phyloP scores from a whole-genome alignment of 2,329 filamentous ascomycete genomes.

The Apiospora hydei region DNA sequence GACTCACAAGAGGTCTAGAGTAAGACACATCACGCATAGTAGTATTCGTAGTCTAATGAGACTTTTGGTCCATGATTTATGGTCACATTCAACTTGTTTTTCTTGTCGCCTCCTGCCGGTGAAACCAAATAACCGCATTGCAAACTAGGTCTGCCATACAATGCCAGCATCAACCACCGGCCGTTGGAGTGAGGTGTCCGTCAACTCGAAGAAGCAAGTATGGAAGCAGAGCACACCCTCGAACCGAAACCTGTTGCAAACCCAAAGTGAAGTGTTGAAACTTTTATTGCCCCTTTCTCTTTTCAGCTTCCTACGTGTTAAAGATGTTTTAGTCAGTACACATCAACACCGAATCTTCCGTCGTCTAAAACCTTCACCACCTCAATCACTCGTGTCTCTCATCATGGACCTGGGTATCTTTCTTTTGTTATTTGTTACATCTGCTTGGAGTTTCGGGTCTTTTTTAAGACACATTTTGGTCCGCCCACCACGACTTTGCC shows the following conservation, averaged over 20 bases:
- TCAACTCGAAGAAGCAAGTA: not conserved
- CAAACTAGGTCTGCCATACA: too few relatives aligned
- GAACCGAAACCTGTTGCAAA: slow-evolving; percentile 9
- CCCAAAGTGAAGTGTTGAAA: slow-evolving; percentile 17
- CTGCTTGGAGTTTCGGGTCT: not conserved
- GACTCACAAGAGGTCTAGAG: not conserved
- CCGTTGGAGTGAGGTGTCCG: not conserved
- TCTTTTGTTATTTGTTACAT: slow-evolving; percentile 12
- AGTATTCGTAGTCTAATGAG: not conserved
- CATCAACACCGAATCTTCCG: not conserved
- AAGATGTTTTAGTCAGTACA: slow-evolving; percentile 23
- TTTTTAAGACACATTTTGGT: slow-evolving; percentile 10
- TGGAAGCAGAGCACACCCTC: not conserved
- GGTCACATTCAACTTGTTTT: too few relatives aligned
- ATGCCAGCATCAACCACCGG: not conserved
- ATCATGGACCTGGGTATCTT: slow-evolving; percentile 23
- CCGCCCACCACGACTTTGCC: not conserved
- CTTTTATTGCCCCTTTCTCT: slow-evolving; percentile 24
- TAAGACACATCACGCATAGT: not conserved
- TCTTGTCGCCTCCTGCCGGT: not conserved
- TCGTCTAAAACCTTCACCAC: not conserved
- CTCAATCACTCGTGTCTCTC: slow-evolving; percentile 16
- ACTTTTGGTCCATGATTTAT: not conserved
- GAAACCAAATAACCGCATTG: not conserved
- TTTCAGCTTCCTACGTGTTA: slow-evolving; percentile 21